Percentiles rank a stretch among this genome's conserved stretches.
Conservation (phyloP, 768 basidiomycete species). For the Lentinula raphanica region DNA sequence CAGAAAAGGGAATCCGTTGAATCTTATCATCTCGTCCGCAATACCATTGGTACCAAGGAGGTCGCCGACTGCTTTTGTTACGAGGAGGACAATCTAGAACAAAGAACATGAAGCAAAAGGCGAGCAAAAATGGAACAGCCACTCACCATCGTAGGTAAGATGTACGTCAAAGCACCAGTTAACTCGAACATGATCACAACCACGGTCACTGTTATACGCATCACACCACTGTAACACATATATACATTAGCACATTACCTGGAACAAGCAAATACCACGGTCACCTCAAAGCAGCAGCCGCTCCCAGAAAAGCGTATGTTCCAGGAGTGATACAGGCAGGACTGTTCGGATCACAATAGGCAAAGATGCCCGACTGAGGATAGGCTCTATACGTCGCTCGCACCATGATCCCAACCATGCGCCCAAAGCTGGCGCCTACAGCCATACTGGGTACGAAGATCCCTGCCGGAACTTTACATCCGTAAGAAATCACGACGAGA, state of each 20-base stretch:
- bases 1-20: conserved; percentile 95
- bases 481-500: conserved; percentile 89
- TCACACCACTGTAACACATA: conserved; percentile 66
- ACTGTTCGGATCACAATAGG: conserved; percentile 83
- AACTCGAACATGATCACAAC: conserved; percentile 98
- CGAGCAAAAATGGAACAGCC: background rate
- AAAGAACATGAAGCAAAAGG: conserved; percentile 6
- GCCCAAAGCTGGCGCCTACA: conserved; percentile 92
- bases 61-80: conserved; percentile 96
- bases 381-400: conserved; percentile 68
- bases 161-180: conserved; percentile 95
- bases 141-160: conserved; percentile 92
- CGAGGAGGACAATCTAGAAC: conserved; percentile 84
- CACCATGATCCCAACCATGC: conserved; percentile 95
- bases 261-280: conserved; percentile 8
- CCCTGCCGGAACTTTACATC: conserved; percentile 93
- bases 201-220: conserved; percentile 95
- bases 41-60: conserved; percentile 91
- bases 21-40: conserved; percentile 93
- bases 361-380: conserved; percentile 62
- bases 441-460: conserved; percentile 99
- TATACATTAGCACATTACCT: background rate
- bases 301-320: conserved; percentile 95
- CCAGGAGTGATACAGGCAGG: conserved; percentile 94
- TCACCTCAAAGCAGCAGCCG: conserved; percentile 90